Evolutionary conservation across 441 rosid genomes (phyloP).

Genomic region (Corymbia citriodora): DNA sequence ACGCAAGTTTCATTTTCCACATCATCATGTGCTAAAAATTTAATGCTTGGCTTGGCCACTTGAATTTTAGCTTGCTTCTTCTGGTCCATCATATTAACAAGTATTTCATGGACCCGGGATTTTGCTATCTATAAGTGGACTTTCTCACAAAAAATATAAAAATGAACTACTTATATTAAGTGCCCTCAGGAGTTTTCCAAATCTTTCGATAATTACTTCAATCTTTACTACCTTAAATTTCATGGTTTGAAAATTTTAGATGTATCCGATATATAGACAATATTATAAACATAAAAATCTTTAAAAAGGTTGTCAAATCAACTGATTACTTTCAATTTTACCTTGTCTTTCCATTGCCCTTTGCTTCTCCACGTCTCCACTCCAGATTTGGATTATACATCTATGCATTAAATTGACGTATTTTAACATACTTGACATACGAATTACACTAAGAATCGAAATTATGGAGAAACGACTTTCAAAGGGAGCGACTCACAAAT

Average conservation of each 20-base stretch:
- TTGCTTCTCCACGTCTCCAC: not conserved
- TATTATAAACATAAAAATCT: not conserved
- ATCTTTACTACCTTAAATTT: not conserved
- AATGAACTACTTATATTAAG: not conserved
- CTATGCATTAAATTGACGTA: not conserved
- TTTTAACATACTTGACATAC: not conserved
- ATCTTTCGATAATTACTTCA: not conserved
- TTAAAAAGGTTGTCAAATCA: rapidly evolving
- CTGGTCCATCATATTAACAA: not conserved
- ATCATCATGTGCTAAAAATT: not conserved
- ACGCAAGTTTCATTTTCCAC: not conserved
- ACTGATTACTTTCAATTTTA: not conserved
- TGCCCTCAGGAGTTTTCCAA: not conserved
- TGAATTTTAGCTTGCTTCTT: not conserved
- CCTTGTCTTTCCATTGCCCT: not conserved
- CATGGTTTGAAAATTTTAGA: rapidly evolving
- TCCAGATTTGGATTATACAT: not conserved
- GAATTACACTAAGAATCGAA: rapidly evolving
- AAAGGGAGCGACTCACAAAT: not conserved
- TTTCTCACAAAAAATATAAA: not conserved
- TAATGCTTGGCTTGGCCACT: rapidly evolving
- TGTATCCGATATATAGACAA: not conserved
- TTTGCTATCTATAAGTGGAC: rapidly evolving
- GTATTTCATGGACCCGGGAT: rapidly evolving
- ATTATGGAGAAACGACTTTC: rapidly evolving